Evolutionary conservation across 345 rosid genomes (phyloP).

Genomic region (Kernera saxatilis): DNA sequence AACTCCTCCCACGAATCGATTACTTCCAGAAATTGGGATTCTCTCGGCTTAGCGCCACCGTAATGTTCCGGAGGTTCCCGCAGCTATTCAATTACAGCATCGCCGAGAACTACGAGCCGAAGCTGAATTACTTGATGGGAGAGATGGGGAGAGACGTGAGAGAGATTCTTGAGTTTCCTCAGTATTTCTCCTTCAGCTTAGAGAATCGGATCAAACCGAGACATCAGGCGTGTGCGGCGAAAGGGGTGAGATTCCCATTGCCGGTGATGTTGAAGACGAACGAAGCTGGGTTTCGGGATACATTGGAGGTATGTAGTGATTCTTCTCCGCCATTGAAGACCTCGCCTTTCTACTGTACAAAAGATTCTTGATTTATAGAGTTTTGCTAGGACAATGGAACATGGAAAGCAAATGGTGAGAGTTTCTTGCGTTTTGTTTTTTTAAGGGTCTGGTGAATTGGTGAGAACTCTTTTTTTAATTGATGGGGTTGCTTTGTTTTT

Average conservation of each 20-base stretch:
- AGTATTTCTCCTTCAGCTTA: conserved; percentile 80
- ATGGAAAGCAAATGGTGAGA: conserved; percentile 5
- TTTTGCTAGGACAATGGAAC: conserved; percentile 11
- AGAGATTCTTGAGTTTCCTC: conserved; percentile 74
- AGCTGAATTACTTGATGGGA: conserved; percentile 54
- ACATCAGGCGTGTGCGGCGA: conserved; percentile 64
- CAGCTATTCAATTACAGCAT: conserved; percentile 73
- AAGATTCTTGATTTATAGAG: conserved; percentile 28
- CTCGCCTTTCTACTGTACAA: conserved; percentile 55
- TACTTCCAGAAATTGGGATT: conserved; percentile 66
- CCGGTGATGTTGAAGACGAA: conserved; percentile 56
- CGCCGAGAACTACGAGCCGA: conserved; percentile 62
- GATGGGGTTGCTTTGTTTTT: conserved; percentile 17
- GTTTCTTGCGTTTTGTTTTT: background rate
- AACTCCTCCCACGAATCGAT: conserved; percentile 60
- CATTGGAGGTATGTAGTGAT: conserved; percentile 64
- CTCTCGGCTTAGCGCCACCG: conserved; percentile 41
- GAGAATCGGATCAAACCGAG: conserved; percentile 83
- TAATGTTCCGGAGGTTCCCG: conserved; percentile 77
- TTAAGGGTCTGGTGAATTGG: background rate
- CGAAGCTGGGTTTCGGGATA: conserved; percentile 44
- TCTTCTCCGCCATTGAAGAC: conserved; percentile 55
- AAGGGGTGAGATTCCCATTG: conserved; percentile 64
- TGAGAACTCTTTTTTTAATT: background rate
- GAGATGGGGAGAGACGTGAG: conserved; percentile 89